Base-by-base conservation (phyloP, 495 filamentous ascomycete genomes). In the Neurospora sp. region DNA sequence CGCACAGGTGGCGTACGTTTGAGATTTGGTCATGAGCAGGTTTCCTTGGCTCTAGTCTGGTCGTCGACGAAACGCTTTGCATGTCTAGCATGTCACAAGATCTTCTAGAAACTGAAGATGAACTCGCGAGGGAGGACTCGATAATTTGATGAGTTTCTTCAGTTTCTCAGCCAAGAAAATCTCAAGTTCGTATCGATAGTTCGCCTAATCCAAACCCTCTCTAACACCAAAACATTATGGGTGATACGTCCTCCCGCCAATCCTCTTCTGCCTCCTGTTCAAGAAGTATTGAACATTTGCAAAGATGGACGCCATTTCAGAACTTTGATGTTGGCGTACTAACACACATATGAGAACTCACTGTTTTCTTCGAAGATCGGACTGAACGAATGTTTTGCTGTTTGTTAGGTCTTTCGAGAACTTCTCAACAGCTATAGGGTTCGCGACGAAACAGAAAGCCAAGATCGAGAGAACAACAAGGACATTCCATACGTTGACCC, bases 241-340 rank as follows among this genome's bases (percentile, higher is more conserved):
- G 8, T 47, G n/a, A 37, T 75, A 78, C 70, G 69, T 72, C 7
- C 68, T 71, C 20, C 69, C 61, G 3, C 75, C 74, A 44, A 69
- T 20, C 39, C 70, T 72, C 72, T 70, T 74, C 44, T 76, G 71
- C 4, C 75, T 61, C 22, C 72, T 70, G 47, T 80, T 80, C 20
- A 79, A 22, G 10, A 78, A 75, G 39, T 80, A 79, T 71, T 80
- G 79, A 35, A 74, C 6, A 37, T 77, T 78, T 3, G 77, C 79
- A 18, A 74, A 39, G 0, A 77, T 38, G 1, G 76, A 73, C 41
- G 73, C 41, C 6, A n/a, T 1, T 42, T 18, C 18, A 44, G 1
- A 3, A 7, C 7, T 18, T n/a, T 8, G 41, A 44, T 3, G 41
- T 16, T 18, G 6, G 18, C 2, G 16, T 6, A 6, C 41, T 16